Conservation (phyloP, 257 asterid species). For the Solanum dulcamara region DNA sequence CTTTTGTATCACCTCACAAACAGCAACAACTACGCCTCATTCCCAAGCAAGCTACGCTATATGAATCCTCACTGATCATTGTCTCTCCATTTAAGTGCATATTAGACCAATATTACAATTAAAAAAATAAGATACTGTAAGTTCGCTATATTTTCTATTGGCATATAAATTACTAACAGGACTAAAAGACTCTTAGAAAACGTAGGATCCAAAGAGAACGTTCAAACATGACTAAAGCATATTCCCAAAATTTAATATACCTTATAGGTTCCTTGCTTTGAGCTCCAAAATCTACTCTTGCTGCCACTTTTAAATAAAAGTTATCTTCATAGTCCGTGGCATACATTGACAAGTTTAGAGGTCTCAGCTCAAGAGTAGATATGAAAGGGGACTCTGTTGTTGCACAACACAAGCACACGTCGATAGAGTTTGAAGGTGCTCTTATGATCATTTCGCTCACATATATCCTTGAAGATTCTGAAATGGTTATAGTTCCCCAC, state of each 20-base stretch:
- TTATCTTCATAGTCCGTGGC: slow-evolving; percentile 85
- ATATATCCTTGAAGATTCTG: slow-evolving; percentile 59
- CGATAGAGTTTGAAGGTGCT: slow-evolving; percentile 57
- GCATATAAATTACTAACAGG: neutral
- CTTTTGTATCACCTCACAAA: neutral
- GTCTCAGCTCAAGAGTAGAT: slow-evolving; percentile 86
- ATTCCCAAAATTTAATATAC: slow-evolving; percentile 17
- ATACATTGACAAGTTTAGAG: slow-evolving; percentile 82
- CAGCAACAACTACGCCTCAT: neutral
- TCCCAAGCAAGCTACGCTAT: neutral
- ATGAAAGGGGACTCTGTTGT: slow-evolving; percentile 83
- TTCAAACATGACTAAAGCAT: neutral
- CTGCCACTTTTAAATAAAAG: slow-evolving; percentile 61
- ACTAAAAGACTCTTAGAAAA: neutral
- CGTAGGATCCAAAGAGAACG: neutral
- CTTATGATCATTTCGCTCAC: slow-evolving; percentile 79
- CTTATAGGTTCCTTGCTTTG: slow-evolving; percentile 40
- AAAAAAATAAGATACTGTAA: neutral
- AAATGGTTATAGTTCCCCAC: slow-evolving; percentile 74
- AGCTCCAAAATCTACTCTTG: slow-evolving; percentile 88
- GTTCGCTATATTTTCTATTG: neutral
- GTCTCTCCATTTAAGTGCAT: neutral
- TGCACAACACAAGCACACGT: slow-evolving; percentile 88
- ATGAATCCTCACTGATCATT: neutral
- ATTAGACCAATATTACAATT: neutral